Base-by-base conservation (phyloP, 768 basidiomycete genomes). In the Termitomyces sp. region DNA sequence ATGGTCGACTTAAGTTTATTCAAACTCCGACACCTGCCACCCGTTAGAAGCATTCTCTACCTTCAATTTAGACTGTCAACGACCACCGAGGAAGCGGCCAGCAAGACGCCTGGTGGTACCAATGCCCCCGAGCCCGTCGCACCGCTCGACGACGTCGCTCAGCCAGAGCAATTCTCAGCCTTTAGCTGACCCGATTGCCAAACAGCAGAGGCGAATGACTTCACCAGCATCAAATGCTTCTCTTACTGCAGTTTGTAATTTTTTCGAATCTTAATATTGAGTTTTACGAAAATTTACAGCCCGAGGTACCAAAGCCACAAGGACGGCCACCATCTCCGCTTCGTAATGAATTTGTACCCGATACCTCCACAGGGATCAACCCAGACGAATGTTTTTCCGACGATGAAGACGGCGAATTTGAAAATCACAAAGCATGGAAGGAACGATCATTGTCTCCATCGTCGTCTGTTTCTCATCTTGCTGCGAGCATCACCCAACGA, bases 311-410 rank as follows among this genome's bases (percentile, higher is more conserved):
- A 56, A 68, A 70, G 30, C 75, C 73, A 45, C 72, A 71, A 39
- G 71, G 77, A n/a, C 76, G 88, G 37, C 85, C 89, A 7, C 84
- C 84, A 15, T 91, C 90, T 13, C 90, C 90, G 13, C 81, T 92
- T 8, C 79, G 90, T 13, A 86, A 89, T 63, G 80, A 79, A 33
- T 81, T 81, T 63, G 71, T 81, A 13, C 77, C 82, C 63, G 79
- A 84, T 61, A 83, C 85, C 7, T 76, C 71, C 47, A 85, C 84
- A 7, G 85, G 84, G 11, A 81, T 81, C 58, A 81, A 82, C 49
- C 78, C 76, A n/a, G 75, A 81, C 49, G 78, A 75, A 24, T 36
- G 54, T 4, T 73, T 72, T 44, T 73, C 70, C 41, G 76, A 78
- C 39, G 77, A 72, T 44, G 77, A 80, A 41, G 79, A 78, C 44